Conservation (phyloP, 1,284 basidiomycete genomes). For the Sporisorium iseilematis-ciliati region DNA sequence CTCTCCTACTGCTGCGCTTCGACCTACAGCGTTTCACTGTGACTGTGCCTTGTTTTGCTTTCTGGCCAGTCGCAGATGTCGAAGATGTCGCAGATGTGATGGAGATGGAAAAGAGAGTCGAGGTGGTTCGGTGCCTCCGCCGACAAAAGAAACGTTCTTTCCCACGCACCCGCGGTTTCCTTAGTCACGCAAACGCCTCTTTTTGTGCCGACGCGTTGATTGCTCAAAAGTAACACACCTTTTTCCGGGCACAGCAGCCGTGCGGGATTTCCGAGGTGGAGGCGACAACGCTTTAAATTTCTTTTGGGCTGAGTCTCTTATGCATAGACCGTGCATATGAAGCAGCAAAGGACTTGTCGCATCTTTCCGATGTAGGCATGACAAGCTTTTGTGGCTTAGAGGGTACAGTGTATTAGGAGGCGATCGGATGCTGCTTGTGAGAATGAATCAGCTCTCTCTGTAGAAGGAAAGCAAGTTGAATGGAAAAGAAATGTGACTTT, state of each 20-base stretch:
- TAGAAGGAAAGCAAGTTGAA: no score
- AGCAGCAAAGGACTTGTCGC: background rate
- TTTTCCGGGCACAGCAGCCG: constrained; percentile 1
- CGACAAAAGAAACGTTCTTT: background rate
- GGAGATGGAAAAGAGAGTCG: background rate
- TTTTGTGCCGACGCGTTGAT: constrained; percentile 18
- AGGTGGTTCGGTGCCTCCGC: constrained; percentile 1
- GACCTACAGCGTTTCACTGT: no score
- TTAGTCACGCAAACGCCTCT: no score
- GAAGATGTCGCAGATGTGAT: background rate
- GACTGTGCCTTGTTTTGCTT: no score
- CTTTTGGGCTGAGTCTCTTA: background rate
- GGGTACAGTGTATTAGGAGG: no score
- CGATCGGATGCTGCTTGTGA: no score
- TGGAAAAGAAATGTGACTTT: no score
- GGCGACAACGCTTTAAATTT: background rate
- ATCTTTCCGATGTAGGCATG: background rate
- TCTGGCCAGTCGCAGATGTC: background rate
- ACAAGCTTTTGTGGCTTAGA: no score
- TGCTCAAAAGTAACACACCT: constrained; percentile 16
- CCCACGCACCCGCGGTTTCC: constrained; percentile 1
- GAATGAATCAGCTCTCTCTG: no score
- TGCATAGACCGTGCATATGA: constrained; percentile 5
- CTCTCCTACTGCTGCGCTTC: background rate
- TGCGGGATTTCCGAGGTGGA: constrained; percentile 14